A percentile compares a stretch with the other conserved stretches of the same genome.
Evolutionary conservation across 441 rosid genomes (phyloP).

Genomic region (Erodium trifolium): DNA sequence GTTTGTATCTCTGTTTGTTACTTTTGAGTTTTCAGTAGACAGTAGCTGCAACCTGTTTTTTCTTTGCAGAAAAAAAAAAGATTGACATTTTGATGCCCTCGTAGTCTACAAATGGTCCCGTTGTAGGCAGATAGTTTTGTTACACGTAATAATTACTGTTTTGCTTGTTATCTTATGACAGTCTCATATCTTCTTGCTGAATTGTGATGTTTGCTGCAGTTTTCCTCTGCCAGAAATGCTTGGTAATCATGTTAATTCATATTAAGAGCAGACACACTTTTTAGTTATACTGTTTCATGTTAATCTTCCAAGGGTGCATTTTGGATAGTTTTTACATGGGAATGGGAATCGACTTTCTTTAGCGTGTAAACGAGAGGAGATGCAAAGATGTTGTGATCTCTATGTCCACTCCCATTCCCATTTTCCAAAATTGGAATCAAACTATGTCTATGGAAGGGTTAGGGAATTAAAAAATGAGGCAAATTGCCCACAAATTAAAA

Average conservation of each 20-base stretch:
- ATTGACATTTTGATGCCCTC: not conserved
- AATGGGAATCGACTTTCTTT: too few relatives aligned
- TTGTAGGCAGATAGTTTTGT: not conserved
- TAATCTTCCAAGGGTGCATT: not conserved
- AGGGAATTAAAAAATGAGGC: too few relatives aligned
- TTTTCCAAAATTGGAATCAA: too few relatives aligned
- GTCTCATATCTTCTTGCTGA: constrained; percentile 70
- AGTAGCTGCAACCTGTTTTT: too few relatives aligned
- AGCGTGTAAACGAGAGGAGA: too few relatives aligned
- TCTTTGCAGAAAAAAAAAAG: too few relatives aligned
- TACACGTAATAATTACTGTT: not conserved
- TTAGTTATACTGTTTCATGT: not conserved
- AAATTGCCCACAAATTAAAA: too few relatives aligned
- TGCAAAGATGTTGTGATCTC: too few relatives aligned
- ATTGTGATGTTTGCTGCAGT: constrained; percentile 87
- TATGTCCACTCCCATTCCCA: too few relatives aligned
- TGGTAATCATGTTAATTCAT: constrained; percentile 31
- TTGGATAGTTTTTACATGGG: not conserved
- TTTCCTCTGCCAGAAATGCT: constrained; percentile 77
- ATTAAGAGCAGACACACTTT: not conserved
- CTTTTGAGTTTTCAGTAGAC: not conserved
- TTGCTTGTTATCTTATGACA: constrained; percentile 20
- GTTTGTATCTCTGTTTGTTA: constrained; percentile 23
- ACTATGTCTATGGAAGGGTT: too few relatives aligned
- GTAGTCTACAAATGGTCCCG: not conserved